Percentiles rank a stretch among this genome's conserved stretches.
These are phyloP conservation scores for Coelastrella sp. DNA, from an alignment of 139 green algal genomes.

Conservation along the genomic window DNA sequence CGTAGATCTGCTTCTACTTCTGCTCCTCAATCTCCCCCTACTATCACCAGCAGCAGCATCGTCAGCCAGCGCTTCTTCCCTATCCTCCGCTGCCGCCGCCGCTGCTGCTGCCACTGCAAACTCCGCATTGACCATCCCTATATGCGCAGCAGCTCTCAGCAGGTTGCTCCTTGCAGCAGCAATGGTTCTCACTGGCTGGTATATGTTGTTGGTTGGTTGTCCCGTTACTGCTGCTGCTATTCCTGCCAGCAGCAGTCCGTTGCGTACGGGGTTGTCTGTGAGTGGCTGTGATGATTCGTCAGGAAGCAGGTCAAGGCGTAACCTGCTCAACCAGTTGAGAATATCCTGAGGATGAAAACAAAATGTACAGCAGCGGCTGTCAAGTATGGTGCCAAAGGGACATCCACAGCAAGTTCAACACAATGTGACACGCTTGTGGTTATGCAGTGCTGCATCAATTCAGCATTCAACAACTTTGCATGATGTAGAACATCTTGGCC, in stretches of 20 bases:
- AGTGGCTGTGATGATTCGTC: not conserved
- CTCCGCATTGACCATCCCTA: not conserved
- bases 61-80: not conserved
- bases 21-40: not conserved
- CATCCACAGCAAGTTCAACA: no score
- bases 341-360: no score
- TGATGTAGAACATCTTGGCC: no score
- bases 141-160: slow-evolving; percentile 2
- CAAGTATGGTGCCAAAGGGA: no score
- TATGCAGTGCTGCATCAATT: no score
- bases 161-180: slow-evolving; percentile 15
- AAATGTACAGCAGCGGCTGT: no score
- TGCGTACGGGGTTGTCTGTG: slow-evolving; percentile 18
- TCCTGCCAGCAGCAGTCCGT: slow-evolving; percentile 26
- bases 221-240: slow-evolving; percentile 36
- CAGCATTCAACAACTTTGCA: no score
- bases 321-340: not conserved
- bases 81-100: slow-evolving; percentile 7
- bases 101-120: slow-evolving; percentile 10
- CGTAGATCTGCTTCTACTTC: not conserved
- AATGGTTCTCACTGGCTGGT: not conserved
- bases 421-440: no score
- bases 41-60: not conserved
- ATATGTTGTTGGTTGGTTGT: not conserved
- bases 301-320: slow-evolving; percentile 34